Percentiles rank a stretch among this genome's conserved stretches.
These are phyloP conservation scores for Zalaria obscura DNA, from an alignment of 2,329 filamentous ascomycete genomes.

Conservation along the genomic window DNA sequence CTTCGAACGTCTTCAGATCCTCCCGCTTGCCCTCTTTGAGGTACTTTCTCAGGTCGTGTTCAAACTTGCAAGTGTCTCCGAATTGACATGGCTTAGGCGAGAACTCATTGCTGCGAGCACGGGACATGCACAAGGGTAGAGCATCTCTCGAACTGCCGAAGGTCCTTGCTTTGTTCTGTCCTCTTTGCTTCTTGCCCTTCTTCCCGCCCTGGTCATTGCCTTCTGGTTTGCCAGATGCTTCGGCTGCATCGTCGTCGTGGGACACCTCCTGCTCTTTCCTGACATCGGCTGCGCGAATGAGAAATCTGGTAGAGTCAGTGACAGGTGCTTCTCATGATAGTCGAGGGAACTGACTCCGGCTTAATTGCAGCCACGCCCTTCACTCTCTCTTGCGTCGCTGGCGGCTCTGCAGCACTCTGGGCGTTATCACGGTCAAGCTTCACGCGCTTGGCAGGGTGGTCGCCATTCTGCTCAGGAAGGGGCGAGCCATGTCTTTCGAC, in stretches of 20 bases:
- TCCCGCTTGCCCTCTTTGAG: slow-evolving; percentile 66
- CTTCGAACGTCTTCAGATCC: slow-evolving; percentile 62
- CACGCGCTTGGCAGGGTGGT: slow-evolving; percentile 21
- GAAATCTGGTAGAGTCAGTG: slow-evolving; percentile 23
- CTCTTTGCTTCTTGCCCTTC: slow-evolving; percentile 41
- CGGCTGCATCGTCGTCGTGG: slow-evolving; percentile 27
- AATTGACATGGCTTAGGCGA: slow-evolving; percentile 62
- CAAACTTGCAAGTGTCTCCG: slow-evolving; percentile 66
- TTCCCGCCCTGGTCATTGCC: slow-evolving; percentile 25
- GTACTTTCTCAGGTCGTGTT: slow-evolving; percentile 78
- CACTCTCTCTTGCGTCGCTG: slow-evolving; percentile 11
- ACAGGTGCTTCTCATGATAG: not conserved
- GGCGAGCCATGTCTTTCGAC: slow-evolving; percentile 17
- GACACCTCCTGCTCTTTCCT: slow-evolving; percentile 5
- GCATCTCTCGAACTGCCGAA: slow-evolving; percentile 72
- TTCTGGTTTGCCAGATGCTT: slow-evolving; percentile 33
- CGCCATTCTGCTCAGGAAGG: slow-evolving; percentile 13
- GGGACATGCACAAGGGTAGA: slow-evolving; percentile 62
- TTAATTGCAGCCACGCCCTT: slow-evolving; percentile 59
- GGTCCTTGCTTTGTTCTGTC: slow-evolving; percentile 70
- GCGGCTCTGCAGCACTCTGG: slow-evolving; percentile 14
- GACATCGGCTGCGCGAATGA: slow-evolving; percentile 12
- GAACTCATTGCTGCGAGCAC: slow-evolving; percentile 62
- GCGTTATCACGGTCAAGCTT: slow-evolving; percentile 19
- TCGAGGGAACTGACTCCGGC: slow-evolving; percentile 35